These are phyloP conservation scores for Leccinum rimulosum DNA, from an alignment of 768 basidiomycete species.

Conservation along the genomic window DNA sequence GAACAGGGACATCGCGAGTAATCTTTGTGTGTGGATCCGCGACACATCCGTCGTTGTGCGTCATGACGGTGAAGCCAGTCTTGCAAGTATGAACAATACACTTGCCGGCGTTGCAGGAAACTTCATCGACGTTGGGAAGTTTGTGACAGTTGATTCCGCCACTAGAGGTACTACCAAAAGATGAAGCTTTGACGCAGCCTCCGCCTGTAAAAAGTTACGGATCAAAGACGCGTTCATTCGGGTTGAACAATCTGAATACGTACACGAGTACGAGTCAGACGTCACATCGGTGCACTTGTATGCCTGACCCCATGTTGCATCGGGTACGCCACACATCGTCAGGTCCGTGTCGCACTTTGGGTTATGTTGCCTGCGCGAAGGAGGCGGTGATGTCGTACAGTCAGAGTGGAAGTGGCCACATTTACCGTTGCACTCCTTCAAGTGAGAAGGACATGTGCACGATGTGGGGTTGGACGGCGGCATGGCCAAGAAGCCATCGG, in stretches of 20 bases:
- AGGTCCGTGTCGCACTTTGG: slow-evolving; percentile 23
- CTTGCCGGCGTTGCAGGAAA: slow-evolving; percentile 24
- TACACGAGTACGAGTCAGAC: slow-evolving; percentile 31
- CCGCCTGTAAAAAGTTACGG: slow-evolving; percentile 27
- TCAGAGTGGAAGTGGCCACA: slow-evolving; percentile 26
- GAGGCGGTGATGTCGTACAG: slow-evolving; percentile 17
- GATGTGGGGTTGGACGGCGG: slow-evolving; percentile 15
- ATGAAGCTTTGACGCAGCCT: slow-evolving; percentile 30
- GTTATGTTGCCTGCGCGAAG: slow-evolving; percentile 17
- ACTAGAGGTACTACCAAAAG: slow-evolving; percentile 14
- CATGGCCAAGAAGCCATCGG: slow-evolving; percentile 25
- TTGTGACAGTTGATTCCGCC: slow-evolving; percentile 33
- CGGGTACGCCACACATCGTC: slow-evolving; percentile 27
- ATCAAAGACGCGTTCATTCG: not conserved
- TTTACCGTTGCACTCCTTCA: slow-evolving; percentile 31
- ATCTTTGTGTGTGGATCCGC: not conserved
- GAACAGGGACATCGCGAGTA: not conserved
- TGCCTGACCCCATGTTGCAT: slow-evolving; percentile 11
- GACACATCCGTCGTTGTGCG: slow-evolving; percentile 15
- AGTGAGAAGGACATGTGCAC: slow-evolving; percentile 28
- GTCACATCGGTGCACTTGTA: slow-evolving; percentile 33
- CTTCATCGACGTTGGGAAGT: slow-evolving; percentile 29
- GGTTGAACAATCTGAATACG: slow-evolving; percentile 10
- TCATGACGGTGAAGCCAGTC: slow-evolving; percentile 15
- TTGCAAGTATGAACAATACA: slow-evolving; percentile 32